Evolutionary conservation across 106 monocot genomes (phyloP).

Genomic region (Iris macrosiphon): DNA sequence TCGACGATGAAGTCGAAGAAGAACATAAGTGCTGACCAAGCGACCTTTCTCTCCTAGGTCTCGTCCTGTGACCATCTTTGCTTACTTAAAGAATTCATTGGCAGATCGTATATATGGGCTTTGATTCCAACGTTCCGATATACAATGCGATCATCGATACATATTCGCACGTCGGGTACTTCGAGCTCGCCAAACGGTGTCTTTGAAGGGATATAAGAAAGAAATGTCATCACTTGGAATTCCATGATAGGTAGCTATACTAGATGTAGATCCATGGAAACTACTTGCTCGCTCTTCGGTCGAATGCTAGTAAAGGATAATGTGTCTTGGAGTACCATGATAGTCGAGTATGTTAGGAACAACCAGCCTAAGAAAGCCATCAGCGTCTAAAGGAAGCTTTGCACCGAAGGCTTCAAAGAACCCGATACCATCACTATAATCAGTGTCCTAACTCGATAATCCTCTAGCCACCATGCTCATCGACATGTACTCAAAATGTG

Average conservation of each 20-base stretch:
- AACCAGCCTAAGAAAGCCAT: conserved; percentile 14
- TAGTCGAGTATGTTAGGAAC: conserved; percentile 17
- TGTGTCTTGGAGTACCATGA: conserved; percentile 31
- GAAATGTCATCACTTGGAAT: conserved; percentile 14
- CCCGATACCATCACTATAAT: conserved; percentile 13
- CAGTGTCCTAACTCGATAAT: conserved; percentile 4
- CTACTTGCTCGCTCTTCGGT: conserved; percentile 8
- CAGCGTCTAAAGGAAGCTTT: conserved; percentile 2
- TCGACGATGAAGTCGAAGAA: conserved; percentile 14
- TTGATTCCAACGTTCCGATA: neutral
- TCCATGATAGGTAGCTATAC: conserved; percentile 15
- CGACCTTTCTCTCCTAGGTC: conserved; percentile 16
- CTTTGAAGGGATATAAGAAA: conserved; percentile 1
- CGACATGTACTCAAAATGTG: conserved; percentile 75
- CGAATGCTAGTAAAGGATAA: conserved; percentile 21
- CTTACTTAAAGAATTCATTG: conserved; percentile 5
- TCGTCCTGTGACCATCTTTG: conserved; percentile 13
- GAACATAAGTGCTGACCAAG: conserved; percentile 15
- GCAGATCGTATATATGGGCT: conserved; percentile 10
- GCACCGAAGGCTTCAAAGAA: neutral
- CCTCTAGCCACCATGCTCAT: conserved; percentile 54
- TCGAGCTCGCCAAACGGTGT: conserved; percentile 6
- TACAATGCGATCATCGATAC: conserved; percentile 21
- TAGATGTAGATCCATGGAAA: conserved; percentile 7
- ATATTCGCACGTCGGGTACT: conserved; percentile 2